Evolutionary conservation across 495 filamentous ascomycete species (phyloP).

Genomic region (Venustampulla echinocandica): DNA sequence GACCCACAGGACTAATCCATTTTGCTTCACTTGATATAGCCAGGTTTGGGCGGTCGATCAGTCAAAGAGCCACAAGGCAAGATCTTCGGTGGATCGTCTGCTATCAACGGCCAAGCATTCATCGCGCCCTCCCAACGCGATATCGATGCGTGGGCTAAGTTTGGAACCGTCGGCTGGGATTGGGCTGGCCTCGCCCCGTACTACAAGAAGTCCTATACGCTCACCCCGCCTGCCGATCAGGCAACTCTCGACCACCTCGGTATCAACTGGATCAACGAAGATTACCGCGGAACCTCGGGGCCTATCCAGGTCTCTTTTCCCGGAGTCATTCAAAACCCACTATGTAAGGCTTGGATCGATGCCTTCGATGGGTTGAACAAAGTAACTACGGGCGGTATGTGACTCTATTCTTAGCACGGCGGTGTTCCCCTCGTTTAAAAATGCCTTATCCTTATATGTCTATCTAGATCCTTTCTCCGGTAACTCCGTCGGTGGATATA

Average conservation of each 20-base stretch:
- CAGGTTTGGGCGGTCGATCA: neutral
- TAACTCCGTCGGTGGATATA: constrained; percentile 35
- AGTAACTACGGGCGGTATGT: constrained; percentile 21
- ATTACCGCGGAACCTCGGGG: neutral
- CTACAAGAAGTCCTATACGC: neutral
- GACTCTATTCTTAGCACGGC: too few species aligned
- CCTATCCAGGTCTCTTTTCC: neutral
- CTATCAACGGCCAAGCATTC: neutral
- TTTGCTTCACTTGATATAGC: neutral
- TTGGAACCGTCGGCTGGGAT: constrained; percentile 47
- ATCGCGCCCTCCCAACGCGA: constrained; percentile 27
- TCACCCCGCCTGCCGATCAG: neutral
- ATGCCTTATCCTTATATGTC: neutral
- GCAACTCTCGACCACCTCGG: neutral
- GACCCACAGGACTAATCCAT: neutral
- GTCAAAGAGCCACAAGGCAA: neutral
- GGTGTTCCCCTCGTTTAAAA: neutral
- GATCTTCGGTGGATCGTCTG: neutral
- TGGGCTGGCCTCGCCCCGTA: constrained; percentile 37
- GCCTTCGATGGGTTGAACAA: constrained; percentile 24
- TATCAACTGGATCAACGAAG: neutral
- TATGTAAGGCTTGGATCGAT: constrained; percentile 23
- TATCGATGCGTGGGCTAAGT: constrained; percentile 44
- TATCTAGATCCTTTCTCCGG: constrained; percentile 19
- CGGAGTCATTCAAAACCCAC: neutral